Percentiles rank a stretch among this genome's conserved stretches.
These are phyloP conservation scores for Chaetothyriales sp. DNA, from an alignment of 2,329 filamentous ascomycete species.

Conservation along the genomic window DNA sequence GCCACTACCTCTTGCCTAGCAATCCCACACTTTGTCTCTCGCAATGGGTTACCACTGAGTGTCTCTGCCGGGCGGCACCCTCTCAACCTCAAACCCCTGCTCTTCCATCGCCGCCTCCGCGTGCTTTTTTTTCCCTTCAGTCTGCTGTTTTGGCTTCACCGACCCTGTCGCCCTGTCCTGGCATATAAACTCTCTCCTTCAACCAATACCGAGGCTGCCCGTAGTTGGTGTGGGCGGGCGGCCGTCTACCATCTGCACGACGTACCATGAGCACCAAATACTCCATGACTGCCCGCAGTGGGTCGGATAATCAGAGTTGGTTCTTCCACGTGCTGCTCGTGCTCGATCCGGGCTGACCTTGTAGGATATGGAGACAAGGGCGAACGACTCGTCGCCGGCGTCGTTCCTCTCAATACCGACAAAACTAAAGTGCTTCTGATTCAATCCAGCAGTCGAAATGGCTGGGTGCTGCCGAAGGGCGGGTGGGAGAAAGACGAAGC, in stretches of 20 bases:
- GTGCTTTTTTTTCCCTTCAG: neutral
- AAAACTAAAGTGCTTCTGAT: slow-evolving; percentile 83
- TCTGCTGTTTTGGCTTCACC: neutral
- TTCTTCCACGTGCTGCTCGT: slow-evolving; percentile 9
- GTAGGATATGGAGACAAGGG: slow-evolving; percentile 82
- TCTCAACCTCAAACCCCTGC: neutral
- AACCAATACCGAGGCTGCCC: neutral
- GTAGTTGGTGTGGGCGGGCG: neutral
- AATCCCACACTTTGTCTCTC: neutral
- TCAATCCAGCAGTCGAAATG: slow-evolving; percentile 77
- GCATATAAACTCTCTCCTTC: neutral
- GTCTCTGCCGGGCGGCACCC: neutral
- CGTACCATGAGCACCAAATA: slow-evolving; percentile 12
- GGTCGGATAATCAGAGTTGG: slow-evolving; percentile 38
- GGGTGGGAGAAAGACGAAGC: slow-evolving; percentile 94
- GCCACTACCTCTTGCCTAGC: neutral
- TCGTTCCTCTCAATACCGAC: slow-evolving; percentile 78
- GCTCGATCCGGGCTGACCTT: slow-evolving; percentile 3
- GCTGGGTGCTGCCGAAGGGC: slow-evolving; percentile 95
- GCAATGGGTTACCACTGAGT: neutral
- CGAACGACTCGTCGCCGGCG: slow-evolving; percentile 86
- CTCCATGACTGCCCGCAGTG: slow-evolving; percentile 34
- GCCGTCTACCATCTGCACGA: neutral
- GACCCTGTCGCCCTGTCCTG: neutral
- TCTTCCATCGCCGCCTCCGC: neutral